Conservation (phyloP, 2,329 filamentous ascomycete species). For the Keithomyces neogunnii region DNA sequence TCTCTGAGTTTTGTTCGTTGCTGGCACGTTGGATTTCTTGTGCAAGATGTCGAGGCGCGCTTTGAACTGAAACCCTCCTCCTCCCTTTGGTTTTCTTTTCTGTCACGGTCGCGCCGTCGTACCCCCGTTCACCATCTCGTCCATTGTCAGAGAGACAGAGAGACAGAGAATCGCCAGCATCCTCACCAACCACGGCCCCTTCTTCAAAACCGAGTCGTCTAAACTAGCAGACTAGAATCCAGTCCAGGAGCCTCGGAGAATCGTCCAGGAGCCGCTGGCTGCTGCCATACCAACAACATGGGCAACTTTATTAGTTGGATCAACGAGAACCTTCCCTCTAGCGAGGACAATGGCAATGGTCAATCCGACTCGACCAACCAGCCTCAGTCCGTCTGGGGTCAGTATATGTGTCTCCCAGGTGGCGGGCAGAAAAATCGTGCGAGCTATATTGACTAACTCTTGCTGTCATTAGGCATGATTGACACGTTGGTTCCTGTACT, state of each 20-base stretch:
- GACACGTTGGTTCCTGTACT: slow-evolving; percentile 46
- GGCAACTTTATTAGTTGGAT: slow-evolving; percentile 31
- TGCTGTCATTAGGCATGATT: slow-evolving; percentile 26
- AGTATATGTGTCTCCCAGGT: slow-evolving; percentile 4
- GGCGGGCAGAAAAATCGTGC: neutral
- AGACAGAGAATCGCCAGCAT: neutral
- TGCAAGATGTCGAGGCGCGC: too few relatives aligned
- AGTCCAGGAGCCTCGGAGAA: too few relatives aligned
- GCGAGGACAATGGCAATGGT: slow-evolving; percentile 14
- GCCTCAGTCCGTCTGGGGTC: slow-evolving; percentile 28
- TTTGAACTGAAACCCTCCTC: neutral
- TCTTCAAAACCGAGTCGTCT: neutral
- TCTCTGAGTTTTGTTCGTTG: neutral
- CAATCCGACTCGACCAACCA: slow-evolving; percentile 8
- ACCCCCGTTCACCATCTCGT: neutral
- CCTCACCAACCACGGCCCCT: neutral
- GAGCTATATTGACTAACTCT: slow-evolving; percentile 1
- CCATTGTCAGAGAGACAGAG: neutral
- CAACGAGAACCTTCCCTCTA: slow-evolving; percentile 20
- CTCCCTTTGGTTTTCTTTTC: neutral
- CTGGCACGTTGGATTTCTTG: too few relatives aligned
- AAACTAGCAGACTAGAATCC: neutral
- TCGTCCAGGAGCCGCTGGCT: neutral
- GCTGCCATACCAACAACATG: slow-evolving; percentile 20
- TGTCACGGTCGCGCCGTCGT: neutral